Conservation (phyloP, 768 basidiomycete genomes). For the Rhizopogon vinicolor region DNA sequence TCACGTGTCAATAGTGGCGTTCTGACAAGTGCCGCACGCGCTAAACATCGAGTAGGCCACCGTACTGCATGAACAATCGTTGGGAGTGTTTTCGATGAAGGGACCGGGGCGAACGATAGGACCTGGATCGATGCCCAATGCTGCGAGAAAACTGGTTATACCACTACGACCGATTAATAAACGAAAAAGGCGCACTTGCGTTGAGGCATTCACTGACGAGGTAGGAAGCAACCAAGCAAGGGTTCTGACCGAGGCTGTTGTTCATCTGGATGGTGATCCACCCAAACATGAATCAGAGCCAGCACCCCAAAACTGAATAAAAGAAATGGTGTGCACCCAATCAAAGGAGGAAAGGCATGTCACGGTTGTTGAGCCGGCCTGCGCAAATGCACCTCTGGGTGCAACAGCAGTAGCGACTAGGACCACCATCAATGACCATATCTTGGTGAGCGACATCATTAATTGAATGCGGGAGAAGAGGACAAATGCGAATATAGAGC, state of each 20-base stretch:
- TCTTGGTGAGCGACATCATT: not conserved
- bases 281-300: not conserved
- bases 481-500: too few species aligned
- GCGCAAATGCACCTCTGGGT: not conserved
- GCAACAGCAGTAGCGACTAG: not conserved
- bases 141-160: conserved; percentile 20
- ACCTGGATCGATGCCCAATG: conserved; percentile 21
- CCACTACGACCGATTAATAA: not conserved
- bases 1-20: conserved; percentile 32
- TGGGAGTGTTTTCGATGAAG: too few species aligned
- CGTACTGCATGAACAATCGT: conserved; percentile 48
- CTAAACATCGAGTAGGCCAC: conserved; percentile 51
- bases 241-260: conserved; percentile 43
- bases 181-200: conserved; percentile 29
- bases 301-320: not conserved
- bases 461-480: not conserved
- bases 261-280: conserved; percentile 16
- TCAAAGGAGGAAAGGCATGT: not conserved
- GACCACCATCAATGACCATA: not conserved
- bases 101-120: too few species aligned
- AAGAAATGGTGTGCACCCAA: not conserved
- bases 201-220: conserved; percentile 36
- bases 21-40: conserved; percentile 57
- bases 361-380: too few species aligned
- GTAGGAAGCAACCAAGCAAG: conserved; percentile 41